Conservation (phyloP, 352 stramenopile genomes). For the Phytophthora foliorum region DNA sequence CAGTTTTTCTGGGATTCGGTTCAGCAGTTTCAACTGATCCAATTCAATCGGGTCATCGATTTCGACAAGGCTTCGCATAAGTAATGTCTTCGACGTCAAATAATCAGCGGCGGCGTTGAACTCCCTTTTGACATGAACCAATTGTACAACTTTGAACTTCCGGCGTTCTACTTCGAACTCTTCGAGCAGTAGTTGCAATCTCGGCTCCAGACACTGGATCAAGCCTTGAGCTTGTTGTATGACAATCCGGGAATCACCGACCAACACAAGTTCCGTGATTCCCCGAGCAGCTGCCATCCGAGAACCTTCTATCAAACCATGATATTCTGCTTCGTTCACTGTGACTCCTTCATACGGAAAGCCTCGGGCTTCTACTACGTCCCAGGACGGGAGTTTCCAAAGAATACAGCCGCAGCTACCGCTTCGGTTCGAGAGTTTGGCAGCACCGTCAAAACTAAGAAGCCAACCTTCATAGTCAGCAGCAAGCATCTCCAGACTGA, state of each 20-base stretch:
- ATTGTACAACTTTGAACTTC: no score
- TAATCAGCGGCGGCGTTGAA: slow-evolving; percentile 2
- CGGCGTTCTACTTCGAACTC: slow-evolving; percentile 8
- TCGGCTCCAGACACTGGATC: slow-evolving; percentile 8
- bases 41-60: background rate
- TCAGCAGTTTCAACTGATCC: background rate
- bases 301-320: no score
- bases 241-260: slow-evolving; percentile 7
- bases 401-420: slow-evolving; percentile 4
- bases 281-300: no score
- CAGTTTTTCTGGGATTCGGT: background rate
- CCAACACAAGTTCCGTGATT: no score
- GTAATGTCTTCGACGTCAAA: background rate
- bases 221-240: slow-evolving; percentile 17
- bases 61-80: background rate
- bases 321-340: no score
- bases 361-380: slow-evolving; percentile 2
- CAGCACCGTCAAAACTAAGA: slow-evolving; percentile 1
- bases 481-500: background rate
- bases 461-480: no score
- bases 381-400: slow-evolving; percentile 4
- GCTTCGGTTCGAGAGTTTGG: background rate
- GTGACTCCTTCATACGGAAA: background rate
- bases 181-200: background rate
- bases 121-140: slow-evolving; percentile 3